These are phyloP conservation scores for Microthyrium microscopicum DNA, from an alignment of 2,329 filamentous ascomycete species.

Conservation along the genomic window DNA sequence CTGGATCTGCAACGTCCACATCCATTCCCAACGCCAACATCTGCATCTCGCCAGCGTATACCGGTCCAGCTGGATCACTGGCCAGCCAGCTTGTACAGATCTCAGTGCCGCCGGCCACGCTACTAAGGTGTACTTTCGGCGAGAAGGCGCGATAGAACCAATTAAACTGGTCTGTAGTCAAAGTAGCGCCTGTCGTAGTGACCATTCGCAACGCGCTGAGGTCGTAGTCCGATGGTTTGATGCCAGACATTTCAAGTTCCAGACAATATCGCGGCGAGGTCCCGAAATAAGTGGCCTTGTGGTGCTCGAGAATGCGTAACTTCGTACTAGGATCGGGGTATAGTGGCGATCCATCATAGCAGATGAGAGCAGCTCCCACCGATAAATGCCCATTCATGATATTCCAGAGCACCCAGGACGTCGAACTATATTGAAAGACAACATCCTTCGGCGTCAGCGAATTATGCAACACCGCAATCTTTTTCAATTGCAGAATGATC, in stretches of 20 bases:
- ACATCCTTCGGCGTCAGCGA: constrained; percentile 22
- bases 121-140: constrained; percentile 21
- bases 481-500: constrained; percentile 27
- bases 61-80: constrained; percentile 25
- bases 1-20: constrained; percentile 28
- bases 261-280: constrained; percentile 27
- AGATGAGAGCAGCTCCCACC: constrained; percentile 24
- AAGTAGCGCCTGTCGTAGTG: constrained; percentile 28
- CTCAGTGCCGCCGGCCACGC: constrained; percentile 31
- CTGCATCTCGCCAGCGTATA: constrained; percentile 30
- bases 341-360: constrained; percentile 28
- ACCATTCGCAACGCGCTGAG: constrained; percentile 24
- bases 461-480: constrained; percentile 28
- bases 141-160: constrained; percentile 30
- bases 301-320: constrained; percentile 5
- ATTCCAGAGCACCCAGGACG: constrained; percentile 32
- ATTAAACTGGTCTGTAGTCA: constrained; percentile 25
- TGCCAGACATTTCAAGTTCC: constrained; percentile 23
- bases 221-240: constrained; percentile 21
- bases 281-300: constrained; percentile 24
- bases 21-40: constrained; percentile 28
- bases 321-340: constrained; percentile 19
- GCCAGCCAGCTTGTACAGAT: constrained; percentile 27
- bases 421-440: constrained; percentile 30
- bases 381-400: constrained; percentile 27